phyloP scores from a whole-genome alignment of 352 stramenopile genomes.

The Phytopythium sindhum region DNA sequence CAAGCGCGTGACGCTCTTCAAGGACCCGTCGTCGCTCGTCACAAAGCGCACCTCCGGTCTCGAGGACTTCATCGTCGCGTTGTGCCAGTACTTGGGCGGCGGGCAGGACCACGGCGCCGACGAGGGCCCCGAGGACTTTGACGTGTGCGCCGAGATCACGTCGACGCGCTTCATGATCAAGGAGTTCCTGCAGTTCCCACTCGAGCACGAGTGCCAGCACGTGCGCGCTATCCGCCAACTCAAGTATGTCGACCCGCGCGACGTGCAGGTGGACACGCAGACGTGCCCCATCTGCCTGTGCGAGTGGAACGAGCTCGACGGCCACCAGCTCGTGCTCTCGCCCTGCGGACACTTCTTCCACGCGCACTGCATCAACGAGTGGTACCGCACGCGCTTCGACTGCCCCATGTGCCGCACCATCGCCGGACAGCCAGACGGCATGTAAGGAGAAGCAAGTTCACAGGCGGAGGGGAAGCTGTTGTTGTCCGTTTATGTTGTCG shows the following conservation, averaged over 20 bases:
- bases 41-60: conserved; percentile 55
- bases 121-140: conserved; percentile 29
- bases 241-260: conserved; percentile 81
- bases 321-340: conserved; percentile 77
- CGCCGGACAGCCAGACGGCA: conserved; percentile 29
- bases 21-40: conserved; percentile 62
- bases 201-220: conserved; percentile 80
- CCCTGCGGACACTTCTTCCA: conserved; percentile 86
- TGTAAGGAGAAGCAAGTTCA: not conserved
- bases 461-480: no score
- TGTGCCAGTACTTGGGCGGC: conserved; percentile 66
- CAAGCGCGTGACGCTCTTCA: conserved; percentile 69
- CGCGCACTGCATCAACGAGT: conserved; percentile 88
- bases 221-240: conserved; percentile 77
- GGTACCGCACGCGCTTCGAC: conserved; percentile 85
- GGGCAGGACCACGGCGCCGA: conserved; percentile 21
- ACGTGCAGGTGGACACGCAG: conserved; percentile 79
- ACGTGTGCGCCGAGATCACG: conserved; percentile 64
- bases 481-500: not conserved
- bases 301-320: conserved; percentile 81
- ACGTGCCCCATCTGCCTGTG: conserved; percentile 81
- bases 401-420: conserved; percentile 88
- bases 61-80: conserved; percentile 74
- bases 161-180: conserved; percentile 72
- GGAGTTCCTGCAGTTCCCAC: conserved; percentile 79